These are phyloP conservation scores for Castanea mollissima DNA, from an alignment of 306 rosid genomes.

Conservation along the genomic window DNA sequence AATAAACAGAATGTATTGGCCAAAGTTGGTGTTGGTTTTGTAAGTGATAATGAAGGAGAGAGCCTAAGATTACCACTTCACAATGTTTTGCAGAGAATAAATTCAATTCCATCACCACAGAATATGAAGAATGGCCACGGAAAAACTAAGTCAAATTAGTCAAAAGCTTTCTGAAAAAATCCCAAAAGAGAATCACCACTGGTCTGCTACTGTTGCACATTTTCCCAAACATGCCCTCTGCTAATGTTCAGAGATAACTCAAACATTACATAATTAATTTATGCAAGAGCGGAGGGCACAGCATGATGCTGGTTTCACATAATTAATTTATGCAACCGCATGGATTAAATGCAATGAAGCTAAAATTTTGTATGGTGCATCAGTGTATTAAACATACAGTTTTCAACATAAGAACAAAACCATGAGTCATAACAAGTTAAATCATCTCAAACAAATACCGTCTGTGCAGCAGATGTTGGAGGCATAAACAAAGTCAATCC, in stretches of 20 bases:
- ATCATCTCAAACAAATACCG: conserved; percentile 49
- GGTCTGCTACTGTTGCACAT: not conserved
- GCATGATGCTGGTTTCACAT: not conserved
- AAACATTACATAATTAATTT: not conserved
- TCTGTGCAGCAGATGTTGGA: conserved; percentile 82
- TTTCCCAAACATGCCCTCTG: not conserved
- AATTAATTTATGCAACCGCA: not conserved
- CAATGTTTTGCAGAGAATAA: not conserved
- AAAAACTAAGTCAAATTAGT: not conserved
- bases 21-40: too few species aligned
- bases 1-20: too few species aligned
- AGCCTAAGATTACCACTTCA: too few species aligned
- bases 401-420: not conserved
- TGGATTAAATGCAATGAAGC: not conserved
- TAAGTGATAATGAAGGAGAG: too few species aligned
- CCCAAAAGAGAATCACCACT: not conserved
- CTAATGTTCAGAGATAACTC: not conserved
- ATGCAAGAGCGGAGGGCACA: not conserved
- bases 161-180: not conserved
- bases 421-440: not conserved
- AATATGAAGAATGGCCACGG: not conserved
- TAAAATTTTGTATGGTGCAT: not conserved
- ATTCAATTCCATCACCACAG: not conserved
- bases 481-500: conserved; percentile 97
- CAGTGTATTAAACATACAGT: not conserved